Base-by-base conservation (phyloP, 371 early-diverging fungal species). In the Rhizomucor miehei region DNA sequence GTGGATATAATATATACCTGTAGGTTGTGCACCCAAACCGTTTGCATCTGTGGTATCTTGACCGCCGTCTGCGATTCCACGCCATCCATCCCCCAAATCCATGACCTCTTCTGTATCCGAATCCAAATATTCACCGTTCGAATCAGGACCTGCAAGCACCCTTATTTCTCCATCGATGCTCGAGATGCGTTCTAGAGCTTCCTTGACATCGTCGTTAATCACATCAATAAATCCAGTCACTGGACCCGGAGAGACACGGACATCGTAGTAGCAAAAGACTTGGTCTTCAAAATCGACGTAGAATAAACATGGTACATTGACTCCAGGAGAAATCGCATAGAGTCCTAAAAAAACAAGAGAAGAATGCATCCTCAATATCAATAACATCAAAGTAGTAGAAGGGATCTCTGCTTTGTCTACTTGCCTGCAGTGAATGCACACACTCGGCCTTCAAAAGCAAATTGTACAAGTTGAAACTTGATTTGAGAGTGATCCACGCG, bases 251-350 rank as follows among this genome's bases (percentile, higher is more conserved):
- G 73, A 58, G 25, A 85, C 72, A 20, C 66, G 73, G 6, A 90
- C 66, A 57, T 90, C 86, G 63, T 90, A 84, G 61, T 90, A 90
- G 2, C 86, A 89, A 74, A 73, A 89, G n/a, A 90, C 85, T 34
- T 87, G 85, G 62, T 90, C 89, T 44, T 90, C 88, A 67, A 88
- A 90, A 60, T 89, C 90, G 11, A 90, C 89, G 54, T 89, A 90
- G 52, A 90, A 87, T 35, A 90, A 60, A 48, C 90, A 90, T 3
- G 90, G 90, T 21, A 90, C 85, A 47, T 87, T 90, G 37, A 79
- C 75, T 3, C 86, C 81, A 12, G 84, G 84, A 1, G 81, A 71
- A 19, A 87, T 76, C 9, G 87, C 85, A 63, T 85, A 90, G 10
- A 80, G 73, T 21, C 82, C 81, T 81, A 60, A 14, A 20, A 44